A percentile compares a stretch with the other conserved stretches of the same genome.
phyloP scores from a whole-genome alignment of 495 filamentous ascomycete species.

The Penicillium verhagenii region DNA sequence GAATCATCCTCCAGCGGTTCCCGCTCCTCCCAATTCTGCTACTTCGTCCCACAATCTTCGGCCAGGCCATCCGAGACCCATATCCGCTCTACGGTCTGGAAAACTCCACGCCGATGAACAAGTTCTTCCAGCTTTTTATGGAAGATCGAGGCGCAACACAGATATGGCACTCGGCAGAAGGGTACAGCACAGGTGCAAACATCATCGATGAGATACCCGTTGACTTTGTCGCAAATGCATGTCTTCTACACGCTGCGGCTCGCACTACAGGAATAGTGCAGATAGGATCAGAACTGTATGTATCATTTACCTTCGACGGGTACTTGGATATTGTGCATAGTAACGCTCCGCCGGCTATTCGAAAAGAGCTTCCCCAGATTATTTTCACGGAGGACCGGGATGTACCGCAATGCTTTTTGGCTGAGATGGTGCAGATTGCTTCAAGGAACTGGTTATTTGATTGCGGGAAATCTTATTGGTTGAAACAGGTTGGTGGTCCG shows the following conservation, averaged over 20 bases:
- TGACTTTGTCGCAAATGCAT: conserved; percentile 41
- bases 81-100: conserved; percentile 38
- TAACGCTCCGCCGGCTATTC: conserved; percentile 23
- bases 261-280: conserved; percentile 37
- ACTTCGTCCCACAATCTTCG: conserved; percentile 44
- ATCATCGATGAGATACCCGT: conserved; percentile 43
- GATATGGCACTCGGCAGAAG: conserved; percentile 34
- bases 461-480: conserved; percentile 38
- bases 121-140: conserved; percentile 33
- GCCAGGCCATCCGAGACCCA: conserved; percentile 36
- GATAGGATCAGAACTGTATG: conserved; percentile 32
- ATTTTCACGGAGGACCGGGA: conserved; percentile 30
- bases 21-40: conserved; percentile 34
- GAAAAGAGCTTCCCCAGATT: conserved; percentile 23
- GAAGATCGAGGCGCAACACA: conserved; percentile 28
- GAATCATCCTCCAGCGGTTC: conserved; percentile 29
- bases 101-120: conserved; percentile 34
- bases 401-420: conserved; percentile 31
- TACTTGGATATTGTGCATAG: conserved; percentile 20
- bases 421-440: conserved; percentile 35
- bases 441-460: conserved; percentile 40
- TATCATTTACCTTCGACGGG: conserved; percentile 30
- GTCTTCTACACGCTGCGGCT: conserved; percentile 35
- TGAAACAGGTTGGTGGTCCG: conserved; percentile 32
- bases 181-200: conserved; percentile 31